These are phyloP conservation scores for Chrysanthemum makinoi DNA, from an alignment of 129 eudicot genomes.

Conservation along the genomic window DNA sequence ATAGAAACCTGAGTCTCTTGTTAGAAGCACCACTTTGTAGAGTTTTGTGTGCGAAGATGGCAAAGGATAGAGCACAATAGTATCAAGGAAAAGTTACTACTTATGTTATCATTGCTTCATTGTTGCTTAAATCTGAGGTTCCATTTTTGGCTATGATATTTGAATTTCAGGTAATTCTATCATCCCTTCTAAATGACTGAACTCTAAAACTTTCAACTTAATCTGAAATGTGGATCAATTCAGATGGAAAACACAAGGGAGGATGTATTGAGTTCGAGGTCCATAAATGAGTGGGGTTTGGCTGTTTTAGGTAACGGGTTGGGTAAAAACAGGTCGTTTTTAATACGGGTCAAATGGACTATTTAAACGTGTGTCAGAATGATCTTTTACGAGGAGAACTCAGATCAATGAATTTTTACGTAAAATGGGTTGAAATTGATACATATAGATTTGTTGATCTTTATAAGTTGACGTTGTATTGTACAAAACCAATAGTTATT, in stretches of 20 bases:
- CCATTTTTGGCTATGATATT: conserved; percentile 81
- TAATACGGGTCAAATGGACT: too few species aligned
- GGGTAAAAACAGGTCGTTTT: background rate
- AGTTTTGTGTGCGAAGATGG: conserved; percentile 37
- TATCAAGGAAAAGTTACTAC: conserved; percentile 66
- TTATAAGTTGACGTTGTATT: background rate
- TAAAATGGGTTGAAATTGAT: background rate
- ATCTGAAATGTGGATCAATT: background rate
- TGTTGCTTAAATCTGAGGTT: conserved; percentile 79
- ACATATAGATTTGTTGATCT: background rate
- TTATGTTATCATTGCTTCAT: conserved; percentile 65
- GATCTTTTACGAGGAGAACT: background rate
- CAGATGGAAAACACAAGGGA: background rate
- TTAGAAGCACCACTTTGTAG: background rate
- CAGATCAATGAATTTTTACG: background rate
- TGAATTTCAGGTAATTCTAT: conserved; percentile 69
- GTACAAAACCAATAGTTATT: background rate
- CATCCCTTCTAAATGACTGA: background rate
- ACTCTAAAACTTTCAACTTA: too few species aligned
- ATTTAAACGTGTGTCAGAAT: background rate
- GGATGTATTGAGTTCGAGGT: conserved; percentile 1
- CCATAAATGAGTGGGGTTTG: background rate
- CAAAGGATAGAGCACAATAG: conserved; percentile 65
- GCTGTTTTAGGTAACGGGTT: background rate
- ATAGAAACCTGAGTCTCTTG: conserved; percentile 9